These are phyloP conservation scores for Talaromyces trachyspermus DNA, from an alignment of 495 filamentous ascomycete genomes.

Conservation along the genomic window DNA sequence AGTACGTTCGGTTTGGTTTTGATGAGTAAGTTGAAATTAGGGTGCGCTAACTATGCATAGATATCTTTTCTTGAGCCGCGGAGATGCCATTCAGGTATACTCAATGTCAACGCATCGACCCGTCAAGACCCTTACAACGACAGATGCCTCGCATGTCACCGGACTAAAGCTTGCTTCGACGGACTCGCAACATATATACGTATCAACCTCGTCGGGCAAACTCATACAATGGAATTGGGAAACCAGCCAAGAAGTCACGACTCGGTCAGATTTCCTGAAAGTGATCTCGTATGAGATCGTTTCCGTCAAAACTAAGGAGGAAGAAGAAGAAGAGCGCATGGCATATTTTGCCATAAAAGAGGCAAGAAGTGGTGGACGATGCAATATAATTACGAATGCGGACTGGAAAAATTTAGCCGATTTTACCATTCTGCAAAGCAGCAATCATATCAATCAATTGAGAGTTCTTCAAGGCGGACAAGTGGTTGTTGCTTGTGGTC, in stretches of 20 bases:
- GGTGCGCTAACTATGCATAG: slow-evolving; percentile 41
- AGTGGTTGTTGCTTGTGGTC: slow-evolving; percentile 30
- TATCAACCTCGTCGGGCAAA: slow-evolving; percentile 56
- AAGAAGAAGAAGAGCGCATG: slow-evolving; percentile 8
- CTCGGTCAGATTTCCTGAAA: slow-evolving; percentile 35
- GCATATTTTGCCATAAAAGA: slow-evolving; percentile 15
- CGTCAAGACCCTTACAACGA: slow-evolving; percentile 48
- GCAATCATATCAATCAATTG: slow-evolving; percentile 23
- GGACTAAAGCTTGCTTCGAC: slow-evolving; percentile 52
- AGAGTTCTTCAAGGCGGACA: slow-evolving; percentile 24
- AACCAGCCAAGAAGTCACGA: slow-evolving; percentile 40
- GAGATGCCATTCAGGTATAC: slow-evolving; percentile 67
- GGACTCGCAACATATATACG: slow-evolving; percentile 45
- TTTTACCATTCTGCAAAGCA: slow-evolving; percentile 22
- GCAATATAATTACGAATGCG: slow-evolving; percentile 21
- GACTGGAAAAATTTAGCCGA: slow-evolving; percentile 17
- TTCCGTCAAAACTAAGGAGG: slow-evolving; percentile 8
- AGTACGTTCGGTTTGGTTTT: slow-evolving; percentile 42
- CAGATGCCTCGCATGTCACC: slow-evolving; percentile 29
- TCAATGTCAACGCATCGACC: slow-evolving; percentile 73
- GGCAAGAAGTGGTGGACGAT: slow-evolving; percentile 26
- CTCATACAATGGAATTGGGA: slow-evolving; percentile 75
- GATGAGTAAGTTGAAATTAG: background rate
- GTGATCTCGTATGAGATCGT: slow-evolving; percentile 18
- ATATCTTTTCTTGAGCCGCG: slow-evolving; percentile 59